Evolutionary conservation across 345 rosid species (phyloP), one percentile per base, ranked within the genome.

Genomic region (Hibiscus mutabilis): DNA sequence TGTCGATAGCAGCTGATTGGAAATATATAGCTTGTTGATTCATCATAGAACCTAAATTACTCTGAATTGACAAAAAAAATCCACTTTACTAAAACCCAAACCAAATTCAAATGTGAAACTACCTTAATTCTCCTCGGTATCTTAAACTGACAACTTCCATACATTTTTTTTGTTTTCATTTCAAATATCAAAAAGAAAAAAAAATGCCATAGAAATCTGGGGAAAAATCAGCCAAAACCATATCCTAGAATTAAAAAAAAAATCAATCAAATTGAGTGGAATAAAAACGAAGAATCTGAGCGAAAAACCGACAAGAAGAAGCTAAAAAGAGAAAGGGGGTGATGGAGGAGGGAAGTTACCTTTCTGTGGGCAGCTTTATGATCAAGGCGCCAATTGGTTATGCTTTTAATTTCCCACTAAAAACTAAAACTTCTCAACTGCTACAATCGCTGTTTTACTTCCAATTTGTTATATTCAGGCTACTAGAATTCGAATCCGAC

Each of bases 1-100:
- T 83, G 69, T 72, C 79, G 11, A 79, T 18, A 2, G 82, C 77
- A 13, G 75, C 83, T 6, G 86, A 63, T 60, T 85, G 93, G 57
- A 86, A 86, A 57, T 87, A 83, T 22, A 87, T 75, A 7, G 87
- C 90, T 57, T 85, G 84, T 66, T 79, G 80, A 60, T 76, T 80
- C 79, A 82, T 76, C 31, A 83, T 68, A 66, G 79, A 80, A 56
- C 73, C 81, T 56, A 81, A 66, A 59, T 75, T 60, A 56, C 70
- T 86, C 86, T 31, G 89, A 51, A 52, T 86, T 22, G 90, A 86
- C 96, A 86, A 74, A 78, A 68, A 31, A 31, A 31, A 16, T 7
- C 53, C 58, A 52, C 62, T 29, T 55, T 0, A 40, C 21, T 11
- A 3, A 27, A 51, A 37, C 12, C n/a, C 18, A 51, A 15, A 19